phyloP scores from a whole-genome alignment of 257 asterid genomes.

The Lycium barbarum region DNA sequence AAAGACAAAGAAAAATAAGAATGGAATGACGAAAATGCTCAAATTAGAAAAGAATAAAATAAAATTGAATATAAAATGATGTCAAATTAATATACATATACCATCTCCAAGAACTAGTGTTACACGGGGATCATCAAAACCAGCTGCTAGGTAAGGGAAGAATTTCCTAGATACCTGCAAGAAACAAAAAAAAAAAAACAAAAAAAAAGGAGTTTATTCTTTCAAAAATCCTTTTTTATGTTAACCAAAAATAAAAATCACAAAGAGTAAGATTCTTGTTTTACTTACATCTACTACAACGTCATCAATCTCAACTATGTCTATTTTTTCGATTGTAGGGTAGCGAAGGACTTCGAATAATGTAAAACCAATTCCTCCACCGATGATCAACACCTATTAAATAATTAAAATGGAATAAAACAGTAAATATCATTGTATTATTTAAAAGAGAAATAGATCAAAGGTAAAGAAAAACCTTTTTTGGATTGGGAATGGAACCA shows the following conservation, averaged over 20 bases:
- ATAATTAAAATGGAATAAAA: background rate
- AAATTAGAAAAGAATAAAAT: background rate
- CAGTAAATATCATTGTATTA: too few relatives aligned
- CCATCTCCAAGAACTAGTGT: constrained; percentile 32
- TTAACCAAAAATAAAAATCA: too few relatives aligned
- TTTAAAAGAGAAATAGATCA: too few relatives aligned
- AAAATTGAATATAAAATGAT: too few relatives aligned
- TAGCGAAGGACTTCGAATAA: constrained; percentile 33
- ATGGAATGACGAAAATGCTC: too few relatives aligned
- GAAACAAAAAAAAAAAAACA: background rate
- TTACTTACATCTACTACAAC: constrained; percentile 33
- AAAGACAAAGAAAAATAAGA: background rate
- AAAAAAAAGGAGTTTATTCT: background rate
- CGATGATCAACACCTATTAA: constrained; percentile 31
- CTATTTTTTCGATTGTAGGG: constrained; percentile 20
- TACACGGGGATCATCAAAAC: constrained; percentile 37
- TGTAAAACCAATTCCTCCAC: constrained; percentile 37
- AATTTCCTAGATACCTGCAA: constrained; percentile 26
- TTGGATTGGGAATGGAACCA: constrained; percentile 33
- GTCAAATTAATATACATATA: background rate
- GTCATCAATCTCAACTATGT: constrained; percentile 33
- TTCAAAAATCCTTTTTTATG: background rate
- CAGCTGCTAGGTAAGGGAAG: constrained; percentile 22
- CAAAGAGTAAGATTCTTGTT: too few relatives aligned
- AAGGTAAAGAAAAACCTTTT: background rate